A percentile compares a stretch with the other conserved stretches of the same genome.
phyloP scores from a whole-genome alignment of 2,329 filamentous ascomycete species.

The Penicillium sp. region DNA sequence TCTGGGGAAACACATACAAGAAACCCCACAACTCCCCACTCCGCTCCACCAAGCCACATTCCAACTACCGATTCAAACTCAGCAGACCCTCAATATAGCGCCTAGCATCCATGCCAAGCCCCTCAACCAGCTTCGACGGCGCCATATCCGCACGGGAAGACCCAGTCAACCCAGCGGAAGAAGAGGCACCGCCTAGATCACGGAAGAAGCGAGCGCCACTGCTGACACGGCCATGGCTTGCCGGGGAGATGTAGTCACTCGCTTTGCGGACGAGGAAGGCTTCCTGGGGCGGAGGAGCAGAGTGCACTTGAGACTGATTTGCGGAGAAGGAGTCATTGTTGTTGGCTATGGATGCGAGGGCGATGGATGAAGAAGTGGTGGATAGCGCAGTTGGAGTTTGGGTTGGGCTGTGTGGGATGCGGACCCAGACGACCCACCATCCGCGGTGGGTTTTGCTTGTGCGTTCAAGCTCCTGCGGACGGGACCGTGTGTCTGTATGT shows the following conservation, averaged over 20 bases:
- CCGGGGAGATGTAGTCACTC: conserved; percentile 39
- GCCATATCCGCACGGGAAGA: conserved; percentile 29
- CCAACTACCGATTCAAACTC: conserved; percentile 41
- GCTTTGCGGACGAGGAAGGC: conserved; percentile 48
- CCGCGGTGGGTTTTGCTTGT: conserved; percentile 63
- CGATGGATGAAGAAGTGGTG: conserved; percentile 15
- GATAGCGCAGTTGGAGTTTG: conserved; percentile 11
- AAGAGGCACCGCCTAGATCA: conserved; percentile 39
- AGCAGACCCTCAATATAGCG: conserved; percentile 48
- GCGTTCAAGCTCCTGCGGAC: conserved; percentile 53
- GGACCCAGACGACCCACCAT: conserved; percentile 68
- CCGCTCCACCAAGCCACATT: background rate
- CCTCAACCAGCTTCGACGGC: conserved; percentile 43
- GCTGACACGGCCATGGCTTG: conserved; percentile 33
- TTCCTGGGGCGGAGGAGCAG: conserved; percentile 30
- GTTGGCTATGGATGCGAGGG: conserved; percentile 11
- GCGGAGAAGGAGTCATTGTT: background rate
- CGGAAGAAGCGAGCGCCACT: conserved; percentile 39
- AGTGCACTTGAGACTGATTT: background rate
- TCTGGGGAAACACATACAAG: background rate
- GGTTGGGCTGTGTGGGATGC: conserved; percentile 38
- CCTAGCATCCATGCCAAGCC: conserved; percentile 47
- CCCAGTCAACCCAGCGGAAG: conserved; percentile 22
- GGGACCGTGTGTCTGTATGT: conserved; percentile 50
- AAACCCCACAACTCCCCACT: background rate